Evolutionary conservation across 1,284 basidiomycete species (phyloP).

Genomic region (Lignosus rhinocerotis): DNA sequence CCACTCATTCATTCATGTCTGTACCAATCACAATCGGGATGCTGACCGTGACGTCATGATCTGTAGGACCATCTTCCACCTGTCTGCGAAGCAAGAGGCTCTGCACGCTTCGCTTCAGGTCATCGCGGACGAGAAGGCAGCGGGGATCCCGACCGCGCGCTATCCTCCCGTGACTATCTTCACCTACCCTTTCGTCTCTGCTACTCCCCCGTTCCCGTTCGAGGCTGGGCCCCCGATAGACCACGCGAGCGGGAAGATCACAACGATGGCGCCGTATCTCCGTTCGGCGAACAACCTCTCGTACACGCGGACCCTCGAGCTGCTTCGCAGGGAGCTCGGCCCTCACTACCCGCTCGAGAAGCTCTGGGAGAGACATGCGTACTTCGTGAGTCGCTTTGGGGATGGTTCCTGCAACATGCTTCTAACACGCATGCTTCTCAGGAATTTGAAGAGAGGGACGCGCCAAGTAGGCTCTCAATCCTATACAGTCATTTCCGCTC

Average conservation of each 20-base stretch:
- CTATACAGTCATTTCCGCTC: not conserved
- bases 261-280: constrained; percentile 34
- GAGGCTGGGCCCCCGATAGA: constrained; percentile 36
- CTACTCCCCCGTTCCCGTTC: constrained; percentile 42
- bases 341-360: constrained; percentile 46
- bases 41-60: not conserved
- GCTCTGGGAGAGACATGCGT: constrained; percentile 46
- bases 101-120: constrained; percentile 37
- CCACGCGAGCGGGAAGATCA: constrained; percentile 25
- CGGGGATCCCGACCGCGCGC: constrained; percentile 30
- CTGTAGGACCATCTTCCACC: constrained; percentile 39
- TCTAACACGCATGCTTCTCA: constrained; percentile 8
- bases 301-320: constrained; percentile 42
- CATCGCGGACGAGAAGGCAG: constrained; percentile 29
- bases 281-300: constrained; percentile 45
- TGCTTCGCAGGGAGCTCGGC: constrained; percentile 40
- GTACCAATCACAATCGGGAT: not conserved
- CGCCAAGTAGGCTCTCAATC: constrained; percentile 34
- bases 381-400: constrained; percentile 34
- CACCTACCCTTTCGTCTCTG: constrained; percentile 40
- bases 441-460: constrained; percentile 46
- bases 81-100: constrained; percentile 40
- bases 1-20: not conserved
- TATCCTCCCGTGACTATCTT: constrained; percentile 36
- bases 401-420: not conserved